Base-by-base conservation (phyloP, 176 grass and related monocot species). In the Bothriochloa decipiens region DNA sequence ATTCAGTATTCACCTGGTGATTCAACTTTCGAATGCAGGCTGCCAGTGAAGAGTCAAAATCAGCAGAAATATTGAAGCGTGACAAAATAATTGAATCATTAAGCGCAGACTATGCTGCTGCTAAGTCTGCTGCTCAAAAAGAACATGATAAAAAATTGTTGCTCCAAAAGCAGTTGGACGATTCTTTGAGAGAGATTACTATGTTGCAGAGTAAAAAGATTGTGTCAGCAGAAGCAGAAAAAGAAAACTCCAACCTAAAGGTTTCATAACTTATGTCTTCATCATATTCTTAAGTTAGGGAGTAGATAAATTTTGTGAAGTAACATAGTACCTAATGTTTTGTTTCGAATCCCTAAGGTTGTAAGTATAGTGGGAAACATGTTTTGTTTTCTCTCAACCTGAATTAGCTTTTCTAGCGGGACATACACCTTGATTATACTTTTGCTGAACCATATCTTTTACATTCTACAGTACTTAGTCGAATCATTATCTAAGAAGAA, bases 401-500 rank as follows among this genome's bases (percentile, higher is more conserved):
- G 36, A 82, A 18, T 76, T 62, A 28, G 16, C 29, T 17, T n/a
- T 78, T 65, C 64, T 78, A 17, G 13, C 47, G 52, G 69, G 50
- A 13, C 85, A 50, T 66, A 73, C 78, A 27, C 7, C 14, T 64
- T 78, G 15, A 28, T 29, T 67, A 3, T 71, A 72, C 18, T 67
- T 78, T 16, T 11, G 3, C 58, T 90, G 46, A 83, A 82, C 35
- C 25, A 68, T 52, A 71, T 61, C 26, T 91, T 63, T 89, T 85
- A 42, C 85, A 85, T 72, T 87, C 50, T 20, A 58, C 83, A 98
- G 96, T 90, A 84, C 63, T 87, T 94, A 61, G 81, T 95, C 17
- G 85, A 98, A 71, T 92, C 91, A 17, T 91, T 98, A 81, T 87
- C 89, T 26, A 91, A 81, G 62, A 95, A 84, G 83, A 98, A 94